Percentiles rank a stretch among this genome's conserved stretches.
phyloP scores from a whole-genome alignment of 352 stramenopile species.

The Phytopythium helicoides region DNA sequence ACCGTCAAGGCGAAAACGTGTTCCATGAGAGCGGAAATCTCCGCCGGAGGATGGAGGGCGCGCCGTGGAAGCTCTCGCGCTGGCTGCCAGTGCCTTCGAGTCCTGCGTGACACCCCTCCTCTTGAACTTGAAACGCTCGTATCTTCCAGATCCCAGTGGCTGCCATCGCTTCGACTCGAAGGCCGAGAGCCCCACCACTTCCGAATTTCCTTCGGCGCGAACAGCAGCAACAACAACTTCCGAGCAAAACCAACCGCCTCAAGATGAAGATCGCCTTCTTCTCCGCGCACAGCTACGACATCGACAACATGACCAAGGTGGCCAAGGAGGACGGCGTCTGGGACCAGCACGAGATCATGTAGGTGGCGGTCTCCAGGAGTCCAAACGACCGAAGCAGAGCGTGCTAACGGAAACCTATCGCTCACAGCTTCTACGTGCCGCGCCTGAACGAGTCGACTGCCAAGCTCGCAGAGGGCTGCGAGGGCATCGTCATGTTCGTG shows the following conservation, averaged over 20 bases:
- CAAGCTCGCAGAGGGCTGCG: slow-evolving; percentile 48
- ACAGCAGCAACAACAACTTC: not conserved
- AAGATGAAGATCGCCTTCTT: slow-evolving; percentile 81
- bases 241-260: slow-evolving; percentile 3
- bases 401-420: not conserved
- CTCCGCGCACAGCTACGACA: slow-evolving; percentile 73
- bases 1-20: slow-evolving; percentile 2
- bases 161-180: no score
- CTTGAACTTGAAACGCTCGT: no score
- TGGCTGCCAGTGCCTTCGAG: not conserved
- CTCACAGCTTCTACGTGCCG: slow-evolving; percentile 46
- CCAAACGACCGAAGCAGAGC: no score
- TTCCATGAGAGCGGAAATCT: not conserved
- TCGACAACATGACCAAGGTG: slow-evolving; percentile 45
- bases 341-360: slow-evolving; percentile 46
- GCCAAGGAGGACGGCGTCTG: slow-evolving; percentile 42
- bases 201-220: slow-evolving; percentile 13
- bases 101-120: no score
- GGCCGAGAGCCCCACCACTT: slow-evolving; percentile 12
- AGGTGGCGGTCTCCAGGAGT: slow-evolving; percentile 7
- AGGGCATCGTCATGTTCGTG: slow-evolving; percentile 81
- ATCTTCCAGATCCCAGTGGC: no score
- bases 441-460: slow-evolving; percentile 50
- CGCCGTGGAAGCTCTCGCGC: not conserved
- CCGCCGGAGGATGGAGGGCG: no score